A percentile compares a stretch with the other conserved stretches of the same genome.
Evolutionary conservation across 1,139 yeast species (phyloP).

Genomic region (Ogataea hybrid): DNA sequence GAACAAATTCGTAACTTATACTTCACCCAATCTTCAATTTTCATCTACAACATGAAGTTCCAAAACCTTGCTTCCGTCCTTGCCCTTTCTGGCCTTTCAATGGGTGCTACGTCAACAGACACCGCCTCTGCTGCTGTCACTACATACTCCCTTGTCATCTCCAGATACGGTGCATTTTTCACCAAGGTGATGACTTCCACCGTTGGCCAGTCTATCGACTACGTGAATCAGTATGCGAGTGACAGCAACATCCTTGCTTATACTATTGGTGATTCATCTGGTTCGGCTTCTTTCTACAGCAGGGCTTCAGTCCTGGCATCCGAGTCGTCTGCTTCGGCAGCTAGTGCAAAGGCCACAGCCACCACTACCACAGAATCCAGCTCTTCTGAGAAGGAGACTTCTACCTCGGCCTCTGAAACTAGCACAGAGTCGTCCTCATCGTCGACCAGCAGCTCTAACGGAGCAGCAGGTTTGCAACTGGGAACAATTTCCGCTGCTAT

Average conservation of each 20-base stretch:
- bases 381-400: not conserved
- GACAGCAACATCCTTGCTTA: constrained; percentile 1
- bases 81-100: too few species aligned
- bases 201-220: not conserved
- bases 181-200: not conserved
- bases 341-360: not conserved
- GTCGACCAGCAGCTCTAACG: not conserved
- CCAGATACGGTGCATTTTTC: constrained; percentile 2
- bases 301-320: not conserved
- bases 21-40: too few species aligned
- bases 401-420: not conserved
- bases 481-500: not conserved
- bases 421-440: not conserved
- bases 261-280: constrained; percentile 1
- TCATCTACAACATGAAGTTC: too few species aligned
- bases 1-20: too few species aligned
- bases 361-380: not conserved
- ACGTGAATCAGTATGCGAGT: not conserved
- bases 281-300: constrained; percentile 1
- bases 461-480: not conserved
- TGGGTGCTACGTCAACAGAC: too few species aligned
- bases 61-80: too few species aligned
- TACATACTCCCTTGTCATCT: constrained; percentile 3
- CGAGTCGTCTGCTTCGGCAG: not conserved
- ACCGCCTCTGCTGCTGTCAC: not conserved